Evolutionary conservation across 495 filamentous ascomycete species (phyloP), one percentile per base, ranked within the genome.

Genomic region (Thermochaetoides thermophila): DNA sequence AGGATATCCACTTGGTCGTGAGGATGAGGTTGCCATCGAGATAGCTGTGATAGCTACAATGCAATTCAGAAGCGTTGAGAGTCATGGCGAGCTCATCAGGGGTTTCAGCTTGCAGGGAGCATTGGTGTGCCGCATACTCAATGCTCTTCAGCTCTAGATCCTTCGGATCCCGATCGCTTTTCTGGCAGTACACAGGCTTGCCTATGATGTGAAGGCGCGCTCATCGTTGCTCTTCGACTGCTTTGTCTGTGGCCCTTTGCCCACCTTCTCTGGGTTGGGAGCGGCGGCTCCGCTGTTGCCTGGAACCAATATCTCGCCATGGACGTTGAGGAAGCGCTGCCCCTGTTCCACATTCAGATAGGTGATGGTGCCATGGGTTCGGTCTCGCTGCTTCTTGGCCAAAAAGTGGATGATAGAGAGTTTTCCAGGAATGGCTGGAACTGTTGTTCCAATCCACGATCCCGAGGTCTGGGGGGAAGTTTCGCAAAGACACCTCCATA

Each of bases 1-100:
- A 14, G 42, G 59, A 58, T 17, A 46, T 34, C 17, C 66, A 59
- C 31, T 75, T 60, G 2, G 59, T 38, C 1, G 57, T 42, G 34
- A 72, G 75, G 9, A 49, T 43, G 11, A 74, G 46, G 2, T 45
- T 40, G 0, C 43, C 42, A 1, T 49, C 34, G 2, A 38, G 18
- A 30, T 69, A 73, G 19, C 45, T 43, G 46, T 64, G 67, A 32
- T 65, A 52, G 3, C 74, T 73, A 42, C 69, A 76, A 8, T 52
- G 58, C 5, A 68, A 19, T 12, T 32, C 28, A 4, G 24, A 13
- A 19, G 57, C 33, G 0, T 48, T 27, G 20, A 71, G 63, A 8
- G 14, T 19, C 22, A 16, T 26, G 6, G 52, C 35, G 2, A 32
- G 33, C 20, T 35, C 27, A 3, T 26, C 10, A 11, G 40, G 1